Conservation (phyloP, 2,329 filamentous ascomycete genomes). For the Celoporthe dispersa region DNA sequence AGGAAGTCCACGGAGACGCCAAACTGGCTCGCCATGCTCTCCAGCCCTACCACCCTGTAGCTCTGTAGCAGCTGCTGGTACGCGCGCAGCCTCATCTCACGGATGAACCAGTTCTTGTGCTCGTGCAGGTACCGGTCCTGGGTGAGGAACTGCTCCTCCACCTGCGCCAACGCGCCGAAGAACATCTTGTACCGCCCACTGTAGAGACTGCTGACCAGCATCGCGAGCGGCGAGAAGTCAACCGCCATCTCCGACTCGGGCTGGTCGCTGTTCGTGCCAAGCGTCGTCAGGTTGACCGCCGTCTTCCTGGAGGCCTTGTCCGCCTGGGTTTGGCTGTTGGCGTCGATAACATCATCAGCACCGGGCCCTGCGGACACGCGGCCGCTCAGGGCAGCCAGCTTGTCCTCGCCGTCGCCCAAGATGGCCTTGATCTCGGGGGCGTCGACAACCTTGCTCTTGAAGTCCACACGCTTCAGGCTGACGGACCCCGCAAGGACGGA, state of each 20-base stretch:
- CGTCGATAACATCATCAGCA: conserved; percentile 76
- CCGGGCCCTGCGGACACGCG: conserved; percentile 81
- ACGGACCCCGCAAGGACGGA: conserved; percentile 93
- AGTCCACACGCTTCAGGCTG: conserved; percentile 94
- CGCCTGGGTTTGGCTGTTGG: conserved; percentile 56
- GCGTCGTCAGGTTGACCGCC: conserved; percentile 84
- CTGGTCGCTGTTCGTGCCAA: conserved; percentile 71
- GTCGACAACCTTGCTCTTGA: conserved; percentile 98
- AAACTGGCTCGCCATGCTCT: conserved; percentile 97
- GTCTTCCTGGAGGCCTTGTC: conserved; percentile 59
- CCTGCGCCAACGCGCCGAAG: conserved; percentile 85
- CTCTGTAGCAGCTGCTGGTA: conserved; percentile 98
- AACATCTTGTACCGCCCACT: conserved; percentile 92
- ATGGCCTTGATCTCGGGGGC: conserved; percentile 98
- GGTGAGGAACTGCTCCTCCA: conserved; percentile 92
- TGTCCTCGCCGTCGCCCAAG: conserved; percentile 86
- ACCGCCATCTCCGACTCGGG: conserved; percentile 80
- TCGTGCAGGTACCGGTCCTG: conserved; percentile 95
- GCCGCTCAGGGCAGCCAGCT: conserved; percentile 79
- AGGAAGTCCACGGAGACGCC: conserved; percentile 96
- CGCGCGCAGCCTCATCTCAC: conserved; percentile 94
- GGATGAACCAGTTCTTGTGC: conserved; percentile 96
- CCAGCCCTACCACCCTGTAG: conserved; percentile 94
- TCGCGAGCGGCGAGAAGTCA: conserved; percentile 87
- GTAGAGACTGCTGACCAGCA: conserved; percentile 90